These are phyloP conservation scores for Athelia sp. DNA, from an alignment of 1,284 basidiomycete species.

Conservation along the genomic window DNA sequence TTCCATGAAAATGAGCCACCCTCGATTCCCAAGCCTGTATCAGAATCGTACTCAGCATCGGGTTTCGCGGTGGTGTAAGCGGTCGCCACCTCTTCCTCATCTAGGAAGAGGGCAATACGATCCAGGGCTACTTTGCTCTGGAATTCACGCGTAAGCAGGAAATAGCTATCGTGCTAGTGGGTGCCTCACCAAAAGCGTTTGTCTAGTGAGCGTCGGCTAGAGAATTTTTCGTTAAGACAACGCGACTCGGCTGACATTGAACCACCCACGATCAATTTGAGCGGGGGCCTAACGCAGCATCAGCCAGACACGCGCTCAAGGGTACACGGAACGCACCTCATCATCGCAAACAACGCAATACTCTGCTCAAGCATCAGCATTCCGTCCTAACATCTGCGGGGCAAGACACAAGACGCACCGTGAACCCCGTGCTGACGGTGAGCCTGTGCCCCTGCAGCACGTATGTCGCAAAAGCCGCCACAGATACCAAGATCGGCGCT, in stretches of 20 bases:
- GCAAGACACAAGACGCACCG: constrained; percentile 35
- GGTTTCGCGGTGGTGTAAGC: constrained; percentile 38
- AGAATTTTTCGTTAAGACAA: constrained; percentile 38
- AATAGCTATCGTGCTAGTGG: too few species aligned
- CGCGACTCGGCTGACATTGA: too few species aligned
- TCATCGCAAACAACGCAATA: constrained; percentile 71
- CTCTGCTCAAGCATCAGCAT: too few species aligned
- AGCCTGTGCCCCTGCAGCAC: constrained; percentile 61
- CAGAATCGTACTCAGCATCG: constrained; percentile 32
- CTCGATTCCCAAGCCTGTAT: constrained; percentile 43
- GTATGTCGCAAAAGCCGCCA: constrained; percentile 63
- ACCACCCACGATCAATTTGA: too few species aligned
- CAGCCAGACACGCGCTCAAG: too few species aligned
- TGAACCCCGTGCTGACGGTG: constrained; percentile 66
- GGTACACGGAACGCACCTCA: constrained; percentile 30
- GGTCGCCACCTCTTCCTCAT: constrained; percentile 65
- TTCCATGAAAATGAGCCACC: constrained; percentile 62
- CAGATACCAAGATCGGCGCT: constrained; percentile 67
- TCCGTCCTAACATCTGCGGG: constrained; percentile 39
- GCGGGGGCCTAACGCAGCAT: too few species aligned
- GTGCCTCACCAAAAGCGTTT: constrained; percentile 8
- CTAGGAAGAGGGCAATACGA: constrained; percentile 77
- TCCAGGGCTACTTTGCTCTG: constrained; percentile 74
- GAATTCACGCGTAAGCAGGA: constrained; percentile 2
- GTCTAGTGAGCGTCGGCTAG: constrained; percentile 40